Base-by-base conservation (phyloP, 129 eudicot species). In the Tagetes patula region DNA sequence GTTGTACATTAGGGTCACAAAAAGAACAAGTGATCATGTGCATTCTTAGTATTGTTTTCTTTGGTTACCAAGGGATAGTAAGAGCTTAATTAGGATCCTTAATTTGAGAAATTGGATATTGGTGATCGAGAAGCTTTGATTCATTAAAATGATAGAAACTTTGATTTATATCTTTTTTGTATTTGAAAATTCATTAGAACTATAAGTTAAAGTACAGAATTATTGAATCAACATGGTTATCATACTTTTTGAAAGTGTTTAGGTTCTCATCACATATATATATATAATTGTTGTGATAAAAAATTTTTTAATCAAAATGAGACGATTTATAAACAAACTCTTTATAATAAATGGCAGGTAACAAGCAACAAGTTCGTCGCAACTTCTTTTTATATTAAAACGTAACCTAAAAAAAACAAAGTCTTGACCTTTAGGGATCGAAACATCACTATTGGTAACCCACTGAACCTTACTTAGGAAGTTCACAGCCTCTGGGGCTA, bases 1-100 rank as follows among this genome's bases (percentile, higher is more conserved):
- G 4, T 76, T 86, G 69, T 85, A 88, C 75, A 79, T 83, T 50
- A 83, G 83, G 5, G 79, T 81, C 61, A 83, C 95, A 5, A 63
- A 76, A 70, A 76, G 72, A 62, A 62, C 36, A 34, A 48, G 13
- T 33, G 77, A 65, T 20, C 27, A 20, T 1, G 43, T 38, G 53
- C 58, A 63, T 52, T 48, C 76, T 59, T 62, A 71, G 37, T n/a
- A 40, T 4, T 50, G 34, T 36, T 52, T 70, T 43, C 39, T 11
- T 59, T 8, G 64, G 64, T 32, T 31, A 58, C 65, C 65, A 33
- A 59, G 65, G 30, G 27, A 27, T 60, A 10, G 66, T 34, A 11
- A 59, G 32, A 8, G 14, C 0, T 58, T 34, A 54, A 36, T 54
- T 54, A 31, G 38, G 64, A 58, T 58, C 39, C 12, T 56, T 20